Evolutionary conservation across 129 eudicot species (phyloP).

Genomic region (Rutidosis leptorrhynchoides): DNA sequence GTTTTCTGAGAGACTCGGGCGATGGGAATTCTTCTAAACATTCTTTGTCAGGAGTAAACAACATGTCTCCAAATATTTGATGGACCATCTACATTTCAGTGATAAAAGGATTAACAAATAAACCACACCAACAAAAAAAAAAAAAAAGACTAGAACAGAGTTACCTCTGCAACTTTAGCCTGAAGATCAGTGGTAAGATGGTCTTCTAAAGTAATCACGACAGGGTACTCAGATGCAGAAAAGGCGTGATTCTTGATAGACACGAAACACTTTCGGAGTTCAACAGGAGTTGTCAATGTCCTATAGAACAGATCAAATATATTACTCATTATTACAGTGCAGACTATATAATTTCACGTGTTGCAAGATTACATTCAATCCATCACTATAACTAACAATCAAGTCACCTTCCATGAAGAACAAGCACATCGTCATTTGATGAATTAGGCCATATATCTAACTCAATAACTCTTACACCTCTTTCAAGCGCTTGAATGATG

Average conservation of each 20-base stretch:
- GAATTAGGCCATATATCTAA: slow-evolving; percentile 98
- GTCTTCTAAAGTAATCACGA: slow-evolving; percentile 87
- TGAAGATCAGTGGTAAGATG: slow-evolving; percentile 87
- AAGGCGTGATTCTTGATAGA: slow-evolving; percentile 86
- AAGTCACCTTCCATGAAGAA: slow-evolving; percentile 85
- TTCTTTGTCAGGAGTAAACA: slow-evolving; percentile 64
- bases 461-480: slow-evolving; percentile 86
- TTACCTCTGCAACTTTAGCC: slow-evolving; percentile 82
- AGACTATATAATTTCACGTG: background rate
- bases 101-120: slow-evolving; percentile 4
- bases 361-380: slow-evolving; percentile 1
- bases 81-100: slow-evolving; percentile 60
- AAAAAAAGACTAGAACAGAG: background rate
- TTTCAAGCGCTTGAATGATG: slow-evolving; percentile 65
- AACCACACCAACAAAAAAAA: background rate
- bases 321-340: background rate
- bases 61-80: slow-evolving; percentile 72
- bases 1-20: slow-evolving; percentile 53
- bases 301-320: slow-evolving; percentile 31
- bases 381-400: background rate
- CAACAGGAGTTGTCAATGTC: slow-evolving; percentile 90
- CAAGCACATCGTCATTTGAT: slow-evolving; percentile 54
- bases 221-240: slow-evolving; percentile 77
- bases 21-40: slow-evolving; percentile 72
- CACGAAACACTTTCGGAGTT: slow-evolving; percentile 61